phyloP scores from a whole-genome alignment of 352 stramenopile genomes.

The Pythium graminicola region DNA sequence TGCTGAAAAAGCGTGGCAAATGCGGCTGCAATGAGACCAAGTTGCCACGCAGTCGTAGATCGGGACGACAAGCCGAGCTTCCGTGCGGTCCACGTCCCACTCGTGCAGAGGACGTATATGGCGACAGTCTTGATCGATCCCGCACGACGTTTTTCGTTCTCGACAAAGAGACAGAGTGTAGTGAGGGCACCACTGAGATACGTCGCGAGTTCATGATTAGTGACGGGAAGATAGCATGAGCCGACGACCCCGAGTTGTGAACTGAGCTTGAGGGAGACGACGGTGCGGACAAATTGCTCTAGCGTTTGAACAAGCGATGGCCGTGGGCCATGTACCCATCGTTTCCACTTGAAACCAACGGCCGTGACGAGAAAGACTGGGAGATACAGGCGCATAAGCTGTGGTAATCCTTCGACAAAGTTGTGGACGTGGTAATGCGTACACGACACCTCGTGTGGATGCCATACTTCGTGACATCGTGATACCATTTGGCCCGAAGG shows the following conservation, averaged over 20 bases:
- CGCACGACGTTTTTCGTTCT: constrained; percentile 45
- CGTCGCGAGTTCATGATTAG: constrained; percentile 21
- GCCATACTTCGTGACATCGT: constrained; percentile 52
- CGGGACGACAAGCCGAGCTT: constrained; percentile 13
- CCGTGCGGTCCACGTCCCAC: constrained; percentile 28
- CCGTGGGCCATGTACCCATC: constrained; percentile 50
- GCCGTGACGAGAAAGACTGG: constrained; percentile 60
- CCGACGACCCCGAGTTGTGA: constrained; percentile 50
- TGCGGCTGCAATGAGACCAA: constrained; percentile 32
- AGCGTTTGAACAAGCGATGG: constrained; percentile 30
- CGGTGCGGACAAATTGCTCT: constrained; percentile 51
- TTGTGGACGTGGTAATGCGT: constrained; percentile 37
- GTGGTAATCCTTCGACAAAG: constrained; percentile 34
- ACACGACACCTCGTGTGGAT: constrained; percentile 29
- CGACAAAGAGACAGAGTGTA: constrained; percentile 37
- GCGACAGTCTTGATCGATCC: constrained; percentile 53
- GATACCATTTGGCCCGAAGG: constrained; percentile 32
- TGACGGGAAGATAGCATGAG: constrained; percentile 40
- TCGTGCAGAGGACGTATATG: constrained; percentile 42
- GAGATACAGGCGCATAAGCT: constrained; percentile 43
- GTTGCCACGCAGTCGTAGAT: constrained; percentile 27
- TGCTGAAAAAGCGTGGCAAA: constrained; percentile 24
- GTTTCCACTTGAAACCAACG: constrained; percentile 48
- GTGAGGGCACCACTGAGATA: constrained; percentile 35
- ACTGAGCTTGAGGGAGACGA: constrained; percentile 46